These are phyloP conservation scores for Amanita subjunquillea DNA, from an alignment of 768 basidiomycete genomes.

Conservation along the genomic window DNA sequence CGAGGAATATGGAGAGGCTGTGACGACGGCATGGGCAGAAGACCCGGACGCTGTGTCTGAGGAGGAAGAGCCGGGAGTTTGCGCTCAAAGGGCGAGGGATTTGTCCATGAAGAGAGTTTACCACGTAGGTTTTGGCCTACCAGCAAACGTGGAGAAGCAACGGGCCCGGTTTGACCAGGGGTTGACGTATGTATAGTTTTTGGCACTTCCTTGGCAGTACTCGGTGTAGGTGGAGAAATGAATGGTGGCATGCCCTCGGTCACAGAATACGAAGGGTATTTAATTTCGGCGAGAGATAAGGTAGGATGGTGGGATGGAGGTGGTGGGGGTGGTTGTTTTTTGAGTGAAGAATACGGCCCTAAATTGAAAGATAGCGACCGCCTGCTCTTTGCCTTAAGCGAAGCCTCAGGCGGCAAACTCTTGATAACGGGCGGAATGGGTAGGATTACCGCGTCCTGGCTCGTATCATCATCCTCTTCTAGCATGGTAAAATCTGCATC, in stretches of 20 bases:
- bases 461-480: slow-evolving; percentile 43
- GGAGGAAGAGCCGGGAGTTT: slow-evolving; percentile 13
- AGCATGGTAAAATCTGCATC: slow-evolving; percentile 60
- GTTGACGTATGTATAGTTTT: slow-evolving; percentile 7
- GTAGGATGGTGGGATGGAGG: slow-evolving; percentile 14
- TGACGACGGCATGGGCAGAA: slow-evolving; percentile 16
- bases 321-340: slow-evolving; percentile 13
- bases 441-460: slow-evolving; percentile 2
- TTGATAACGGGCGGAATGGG: slow-evolving; percentile 6
- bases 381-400: slow-evolving; percentile 39
- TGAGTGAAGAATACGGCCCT: slow-evolving; percentile 16
- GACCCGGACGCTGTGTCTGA: slow-evolving; percentile 13
- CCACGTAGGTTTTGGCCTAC: slow-evolving; percentile 32
- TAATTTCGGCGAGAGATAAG: slow-evolving; percentile 20
- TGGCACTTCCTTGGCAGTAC: slow-evolving; percentile 4
- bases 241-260: slow-evolving; percentile 21
- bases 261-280: slow-evolving; percentile 21
- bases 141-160: slow-evolving; percentile 12
- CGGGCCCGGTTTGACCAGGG: not conserved
- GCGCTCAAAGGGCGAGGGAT: slow-evolving; percentile 12
- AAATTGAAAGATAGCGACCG: slow-evolving; percentile 59
- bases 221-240: slow-evolving; percentile 13
- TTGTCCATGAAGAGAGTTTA: slow-evolving; percentile 37
- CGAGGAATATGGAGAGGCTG: slow-evolving; percentile 15
- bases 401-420: slow-evolving; percentile 29